Evolutionary conservation across 2,329 filamentous ascomycete species (phyloP), one percentile per base, ranked within the genome.

Genomic region (Chaetomium sp.): DNA sequence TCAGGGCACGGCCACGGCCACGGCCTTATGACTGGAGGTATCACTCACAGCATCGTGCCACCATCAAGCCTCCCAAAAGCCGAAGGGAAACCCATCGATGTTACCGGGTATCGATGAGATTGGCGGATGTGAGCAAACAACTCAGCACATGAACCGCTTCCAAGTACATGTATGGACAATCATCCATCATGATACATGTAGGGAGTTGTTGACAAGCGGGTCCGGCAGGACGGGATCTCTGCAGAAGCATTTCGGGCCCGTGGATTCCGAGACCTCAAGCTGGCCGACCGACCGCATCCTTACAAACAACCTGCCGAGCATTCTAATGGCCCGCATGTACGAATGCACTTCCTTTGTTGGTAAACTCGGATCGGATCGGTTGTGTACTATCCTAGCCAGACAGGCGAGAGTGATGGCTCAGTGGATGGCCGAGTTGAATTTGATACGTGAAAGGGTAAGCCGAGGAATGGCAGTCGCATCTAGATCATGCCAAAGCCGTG

Each of bases 261-360:
- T 33, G 47, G 49, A 19, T 60, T 54, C 65, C 63, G 65, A 67
- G 54, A 61, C 47, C 47, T 62, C 49, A 12, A 25, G 35, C 27
- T 31, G 47, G 50, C n/a, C 45, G 27, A 29, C 19, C 57, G 59
- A 62, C 50, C 56, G 54, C 23, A 60, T 38, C 29, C 27, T 7
- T 21, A 8, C 53, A 55, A 21, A 33, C 51, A 42, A 42, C 16
- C 38, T 7, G 16, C 16, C 38, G 38, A 42, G 38, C 38, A 19
- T 42, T n/a, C n/a, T 42, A 5, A 42, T 19, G 16, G 4, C 38
- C 38, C 38, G 38, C 38, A n/a, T 19, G 5, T n/a, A 19, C 4
- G 35, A 38, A 38, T 38, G 35, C 12, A 7, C 13, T 2, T 5
- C 19, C 5, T 42, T 6, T 16, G 38, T 42, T 5, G 16, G 19